Conservation (phyloP, 345 rosid species). For the Syzygium aromaticum region DNA sequence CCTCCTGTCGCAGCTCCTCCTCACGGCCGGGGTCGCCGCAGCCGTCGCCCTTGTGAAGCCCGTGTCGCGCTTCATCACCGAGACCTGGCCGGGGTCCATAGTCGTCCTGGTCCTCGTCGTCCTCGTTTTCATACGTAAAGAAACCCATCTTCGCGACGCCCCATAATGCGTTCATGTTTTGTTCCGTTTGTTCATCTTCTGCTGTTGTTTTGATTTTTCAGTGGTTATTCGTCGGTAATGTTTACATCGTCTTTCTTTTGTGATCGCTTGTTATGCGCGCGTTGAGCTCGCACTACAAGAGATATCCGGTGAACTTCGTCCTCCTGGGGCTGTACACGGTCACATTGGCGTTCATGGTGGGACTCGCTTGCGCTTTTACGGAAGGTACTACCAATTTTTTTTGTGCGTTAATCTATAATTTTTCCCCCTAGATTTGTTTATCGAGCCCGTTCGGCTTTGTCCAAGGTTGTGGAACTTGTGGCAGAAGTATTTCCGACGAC, state of each 20-base stretch:
- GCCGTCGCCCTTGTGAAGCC: slow-evolving; percentile 24
- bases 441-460: neutral
- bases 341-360: slow-evolving; percentile 32
- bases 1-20: slow-evolving; percentile 31
- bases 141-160: neutral
- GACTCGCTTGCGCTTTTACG: slow-evolving; percentile 45
- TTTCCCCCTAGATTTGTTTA: neutral
- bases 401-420: neutral
- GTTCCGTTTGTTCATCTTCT: neutral
- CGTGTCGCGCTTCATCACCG: slow-evolving; percentile 28
- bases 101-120: slow-evolving; percentile 23
- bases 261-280: slow-evolving; percentile 22
- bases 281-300: slow-evolving; percentile 27
- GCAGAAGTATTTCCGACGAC: neutral
- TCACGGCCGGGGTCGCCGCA: slow-evolving; percentile 34
- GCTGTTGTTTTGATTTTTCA: neutral
- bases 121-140: slow-evolving; percentile 27
- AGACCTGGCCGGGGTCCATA: slow-evolving; percentile 17
- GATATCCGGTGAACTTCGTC: slow-evolving; percentile 51
- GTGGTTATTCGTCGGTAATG: neutral
- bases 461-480: neutral
- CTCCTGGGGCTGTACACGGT: slow-evolving; percentile 46
- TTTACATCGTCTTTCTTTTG: neutral
- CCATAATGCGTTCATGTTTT: neutral
- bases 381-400: slow-evolving; percentile 23